Evolutionary conservation across 1,284 basidiomycete species (phyloP).

Genomic region (Neolentinus lepideus): DNA sequence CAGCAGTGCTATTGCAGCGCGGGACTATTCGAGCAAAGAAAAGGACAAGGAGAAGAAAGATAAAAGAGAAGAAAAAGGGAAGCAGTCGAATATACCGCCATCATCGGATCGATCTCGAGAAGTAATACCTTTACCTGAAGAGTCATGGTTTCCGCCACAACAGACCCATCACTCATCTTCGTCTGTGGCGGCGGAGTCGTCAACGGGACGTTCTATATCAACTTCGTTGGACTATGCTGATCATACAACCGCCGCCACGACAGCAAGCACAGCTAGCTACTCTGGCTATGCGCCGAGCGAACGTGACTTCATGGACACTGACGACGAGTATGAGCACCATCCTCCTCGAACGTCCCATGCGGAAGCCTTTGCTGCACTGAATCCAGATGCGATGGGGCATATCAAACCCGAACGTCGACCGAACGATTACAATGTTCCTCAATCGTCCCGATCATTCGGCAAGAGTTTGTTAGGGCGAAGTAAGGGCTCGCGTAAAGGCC

Average conservation of each 20-base stretch:
- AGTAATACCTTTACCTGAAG: not conserved
- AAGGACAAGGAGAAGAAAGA: slow-evolving; percentile 3
- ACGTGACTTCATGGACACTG: slow-evolving; percentile 23
- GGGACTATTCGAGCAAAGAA: slow-evolving; percentile 2
- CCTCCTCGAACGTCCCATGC: slow-evolving; percentile 57
- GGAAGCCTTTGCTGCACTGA: slow-evolving; percentile 66
- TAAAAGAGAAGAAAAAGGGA: slow-evolving; percentile 10
- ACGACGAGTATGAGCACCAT: slow-evolving; percentile 28
- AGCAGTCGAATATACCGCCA: slow-evolving; percentile 1
- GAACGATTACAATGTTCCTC: slow-evolving; percentile 16
- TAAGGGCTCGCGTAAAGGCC: not conserved
- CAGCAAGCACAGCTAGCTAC: not conserved
- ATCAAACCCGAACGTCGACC: slow-evolving; percentile 22
- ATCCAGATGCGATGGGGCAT: slow-evolving; percentile 50
- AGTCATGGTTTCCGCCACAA: not conserved
- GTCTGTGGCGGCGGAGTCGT: not conserved
- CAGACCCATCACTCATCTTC: not conserved
- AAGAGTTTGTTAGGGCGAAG: not conserved
- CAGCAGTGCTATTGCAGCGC: slow-evolving; percentile 4
- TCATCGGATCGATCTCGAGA: not conserved
- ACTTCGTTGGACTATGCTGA: not conserved
- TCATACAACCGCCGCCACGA: not conserved
- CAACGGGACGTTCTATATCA: not conserved
- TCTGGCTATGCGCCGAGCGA: not conserved
- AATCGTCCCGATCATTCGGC: slow-evolving; percentile 5